Conservation (phyloP, 495 filamentous ascomycete genomes). For the Aspergillus biplanus region DNA sequence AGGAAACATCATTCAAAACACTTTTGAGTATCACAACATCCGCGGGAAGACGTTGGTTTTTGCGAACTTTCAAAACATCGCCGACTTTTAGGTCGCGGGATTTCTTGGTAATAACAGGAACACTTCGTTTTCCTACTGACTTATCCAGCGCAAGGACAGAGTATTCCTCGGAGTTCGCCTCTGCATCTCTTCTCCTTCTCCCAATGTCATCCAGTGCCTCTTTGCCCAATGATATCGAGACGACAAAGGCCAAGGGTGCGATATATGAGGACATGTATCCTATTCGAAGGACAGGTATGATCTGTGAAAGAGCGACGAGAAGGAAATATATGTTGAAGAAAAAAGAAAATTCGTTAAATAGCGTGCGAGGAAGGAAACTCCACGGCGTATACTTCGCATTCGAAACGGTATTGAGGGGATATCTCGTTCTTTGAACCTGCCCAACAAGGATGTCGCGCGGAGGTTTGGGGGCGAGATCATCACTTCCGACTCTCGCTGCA, state of each 20-base stretch:
- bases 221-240: constrained; percentile 89
- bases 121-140: constrained; percentile 22
- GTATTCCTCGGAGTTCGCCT: constrained; percentile 93
- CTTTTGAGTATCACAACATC: constrained; percentile 94
- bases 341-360: constrained; percentile 99
- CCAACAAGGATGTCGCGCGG: constrained; percentile 50
- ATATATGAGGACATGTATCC: constrained; percentile 95
- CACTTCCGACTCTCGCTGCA: constrained; percentile 24
- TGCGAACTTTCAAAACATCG: constrained; percentile 87
- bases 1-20: constrained; percentile 63
- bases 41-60: constrained; percentile 89
- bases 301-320: constrained; percentile 90
- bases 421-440: constrained; percentile 46
- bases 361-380: constrained; percentile 89
- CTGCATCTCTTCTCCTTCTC: constrained; percentile 80
- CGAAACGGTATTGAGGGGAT: constrained; percentile 77
- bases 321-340: constrained; percentile 99
- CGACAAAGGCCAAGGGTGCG: constrained; percentile 88
- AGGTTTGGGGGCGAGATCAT: constrained; percentile 35
- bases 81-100: constrained; percentile 93
- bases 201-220: constrained; percentile 95
- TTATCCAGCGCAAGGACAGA: constrained; percentile 70
- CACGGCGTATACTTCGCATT: constrained; percentile 98
- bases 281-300: constrained; percentile 84
- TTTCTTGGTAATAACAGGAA: constrained; percentile 69